Percentiles rank a stretch among this genome's conserved stretches.
Conservation (phyloP, 2,329 filamentous ascomycete species). For the Stemphylium lycopersici region DNA sequence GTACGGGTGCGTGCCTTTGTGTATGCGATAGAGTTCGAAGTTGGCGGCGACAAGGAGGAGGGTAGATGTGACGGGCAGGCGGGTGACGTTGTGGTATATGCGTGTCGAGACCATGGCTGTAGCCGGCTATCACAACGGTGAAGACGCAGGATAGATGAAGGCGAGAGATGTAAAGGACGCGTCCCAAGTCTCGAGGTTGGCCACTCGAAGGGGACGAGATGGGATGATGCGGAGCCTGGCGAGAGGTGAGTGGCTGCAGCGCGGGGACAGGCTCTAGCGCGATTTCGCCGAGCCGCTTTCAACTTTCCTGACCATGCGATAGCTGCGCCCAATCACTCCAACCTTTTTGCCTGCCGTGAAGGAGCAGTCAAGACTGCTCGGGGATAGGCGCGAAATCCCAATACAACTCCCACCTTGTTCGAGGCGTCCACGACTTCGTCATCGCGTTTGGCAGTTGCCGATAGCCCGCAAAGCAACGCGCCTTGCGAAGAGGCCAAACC, state of each 20-base stretch:
- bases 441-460: neutral
- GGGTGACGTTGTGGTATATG: slow-evolving; percentile 19
- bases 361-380: neutral
- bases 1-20: slow-evolving; percentile 37
- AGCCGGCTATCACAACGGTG: neutral
- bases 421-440: neutral
- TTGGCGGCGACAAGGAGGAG: slow-evolving; percentile 26
- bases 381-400: neutral
- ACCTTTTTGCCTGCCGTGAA: neutral
- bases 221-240: slow-evolving; percentile 25
- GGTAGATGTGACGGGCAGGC: slow-evolving; percentile 20
- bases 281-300: slow-evolving; percentile 17
- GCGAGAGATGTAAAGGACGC: slow-evolving; percentile 2
- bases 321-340: neutral
- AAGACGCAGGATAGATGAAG: slow-evolving; percentile 3
- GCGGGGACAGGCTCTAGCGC: slow-evolving; percentile 21
- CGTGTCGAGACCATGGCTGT: slow-evolving; percentile 20
- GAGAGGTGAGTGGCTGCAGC: slow-evolving; percentile 27
- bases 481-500: slow-evolving; percentile 4
- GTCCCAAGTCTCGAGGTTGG: slow-evolving; percentile 1
- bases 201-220: slow-evolving; percentile 4
- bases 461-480: slow-evolving; percentile 4
- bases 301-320: slow-evolving; percentile 15
- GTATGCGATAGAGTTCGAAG: slow-evolving; percentile 37
- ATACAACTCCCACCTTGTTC: neutral